Percentiles rank a stretch among this genome's conserved stretches.
Evolutionary conservation across 257 asterid genomes (phyloP).

Genomic region (Leptodermis oblonga): DNA sequence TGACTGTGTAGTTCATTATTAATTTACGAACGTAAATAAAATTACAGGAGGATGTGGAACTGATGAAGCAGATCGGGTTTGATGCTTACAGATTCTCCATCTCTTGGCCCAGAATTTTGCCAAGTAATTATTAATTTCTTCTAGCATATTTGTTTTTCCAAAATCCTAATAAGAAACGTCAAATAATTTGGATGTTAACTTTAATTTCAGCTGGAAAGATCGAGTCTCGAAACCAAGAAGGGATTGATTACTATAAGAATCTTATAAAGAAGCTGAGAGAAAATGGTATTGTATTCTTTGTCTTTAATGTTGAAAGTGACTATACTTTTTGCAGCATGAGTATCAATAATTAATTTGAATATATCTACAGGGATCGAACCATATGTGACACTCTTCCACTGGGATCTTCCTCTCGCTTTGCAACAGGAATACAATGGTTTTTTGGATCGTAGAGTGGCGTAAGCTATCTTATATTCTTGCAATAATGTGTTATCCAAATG

Average conservation of each 20-base stretch:
- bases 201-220: slow-evolving; percentile 1
- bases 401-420: slow-evolving; percentile 1
- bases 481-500: no score
- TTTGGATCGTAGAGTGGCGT: slow-evolving; percentile 1
- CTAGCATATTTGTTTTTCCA: background rate
- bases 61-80: slow-evolving; percentile 12
- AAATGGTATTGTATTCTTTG: background rate
- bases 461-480: background rate
- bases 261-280: background rate
- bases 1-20: no score
- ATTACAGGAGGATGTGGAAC: slow-evolving; percentile 11
- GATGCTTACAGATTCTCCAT: slow-evolving; percentile 21
- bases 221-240: background rate
- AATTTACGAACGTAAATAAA: background rate
- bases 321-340: background rate
- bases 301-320: background rate
- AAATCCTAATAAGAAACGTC: background rate
- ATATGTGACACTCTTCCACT: slow-evolving; percentile 3
- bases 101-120: slow-evolving; percentile 22
- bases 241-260: background rate
- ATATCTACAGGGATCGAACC: background rate
- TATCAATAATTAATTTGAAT: background rate
- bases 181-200: background rate
- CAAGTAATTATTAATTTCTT: slow-evolving; percentile 2
- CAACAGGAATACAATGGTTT: slow-evolving; percentile 2